These are phyloP conservation scores for Geotrichum citri-aurantii DNA, from an alignment of 1,139 yeast genomes.

Conservation along the genomic window DNA sequence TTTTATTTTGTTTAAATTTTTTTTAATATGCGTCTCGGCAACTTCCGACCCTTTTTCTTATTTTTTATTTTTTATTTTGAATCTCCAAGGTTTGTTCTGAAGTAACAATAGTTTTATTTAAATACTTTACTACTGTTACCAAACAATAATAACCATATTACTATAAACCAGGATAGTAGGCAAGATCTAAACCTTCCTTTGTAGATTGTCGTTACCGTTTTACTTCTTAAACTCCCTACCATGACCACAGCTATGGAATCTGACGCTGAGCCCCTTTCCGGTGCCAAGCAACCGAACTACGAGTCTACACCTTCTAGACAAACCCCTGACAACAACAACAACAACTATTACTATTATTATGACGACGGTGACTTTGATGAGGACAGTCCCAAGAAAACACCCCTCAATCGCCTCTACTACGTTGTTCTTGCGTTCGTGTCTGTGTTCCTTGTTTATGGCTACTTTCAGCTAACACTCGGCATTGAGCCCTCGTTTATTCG, in stretches of 20 bases:
- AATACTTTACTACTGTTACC: too few relatives aligned
- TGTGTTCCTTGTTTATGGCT: slow-evolving; percentile 5
- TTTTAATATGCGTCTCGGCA: too few relatives aligned
- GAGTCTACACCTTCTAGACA: background rate
- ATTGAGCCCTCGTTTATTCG: slow-evolving; percentile 9
- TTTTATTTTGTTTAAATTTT: too few relatives aligned
- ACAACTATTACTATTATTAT: slow-evolving; percentile 8
- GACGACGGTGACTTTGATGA: slow-evolving; percentile 5
- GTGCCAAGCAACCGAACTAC: background rate
- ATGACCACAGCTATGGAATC: background rate
- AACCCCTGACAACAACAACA: background rate
- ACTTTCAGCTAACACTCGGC: slow-evolving; percentile 7
- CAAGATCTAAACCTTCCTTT: background rate
- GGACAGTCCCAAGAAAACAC: background rate
- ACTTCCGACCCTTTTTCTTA: too few relatives aligned
- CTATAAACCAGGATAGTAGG: too few relatives aligned
- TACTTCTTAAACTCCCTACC: background rate
- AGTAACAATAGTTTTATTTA: too few relatives aligned
- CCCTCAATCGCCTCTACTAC: slow-evolving; percentile 5
- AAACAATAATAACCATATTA: too few relatives aligned
- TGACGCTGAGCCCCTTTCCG: background rate
- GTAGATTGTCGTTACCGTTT: background rate
- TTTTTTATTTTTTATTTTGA: too few relatives aligned
- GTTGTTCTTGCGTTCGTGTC: background rate
- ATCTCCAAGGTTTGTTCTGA: too few relatives aligned